Conservation (phyloP, 345 rosid genomes). For the Clarkia xantiana region DNA sequence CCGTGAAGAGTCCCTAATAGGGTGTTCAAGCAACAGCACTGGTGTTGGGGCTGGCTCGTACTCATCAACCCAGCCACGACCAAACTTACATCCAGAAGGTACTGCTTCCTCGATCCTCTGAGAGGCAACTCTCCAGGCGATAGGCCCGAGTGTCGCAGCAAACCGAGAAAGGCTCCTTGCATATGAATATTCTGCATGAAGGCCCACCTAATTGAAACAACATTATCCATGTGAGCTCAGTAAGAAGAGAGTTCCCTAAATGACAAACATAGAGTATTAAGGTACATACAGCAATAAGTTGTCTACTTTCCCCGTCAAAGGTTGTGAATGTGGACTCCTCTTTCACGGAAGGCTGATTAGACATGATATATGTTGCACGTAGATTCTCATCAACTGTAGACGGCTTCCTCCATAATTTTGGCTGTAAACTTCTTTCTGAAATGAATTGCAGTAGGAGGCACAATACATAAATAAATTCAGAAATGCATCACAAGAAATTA, state of each 20-base stretch:
- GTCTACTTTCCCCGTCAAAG: conserved; percentile 66
- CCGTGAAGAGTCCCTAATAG: conserved; percentile 29
- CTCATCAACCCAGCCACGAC: conserved; percentile 87
- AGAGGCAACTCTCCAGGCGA: conserved; percentile 76
- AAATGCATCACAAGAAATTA: neutral
- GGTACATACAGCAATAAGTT: conserved; percentile 65
- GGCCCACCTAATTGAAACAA: conserved; percentile 49
- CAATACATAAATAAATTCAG: neutral
- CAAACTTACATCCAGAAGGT: conserved; percentile 57
- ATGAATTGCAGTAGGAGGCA: conserved; percentile 3
- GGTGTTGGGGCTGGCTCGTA: conserved; percentile 82
- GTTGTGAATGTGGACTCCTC: conserved; percentile 68
- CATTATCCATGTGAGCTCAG: conserved; percentile 2
- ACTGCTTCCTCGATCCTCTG: conserved; percentile 60
- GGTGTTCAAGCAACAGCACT: conserved; percentile 41
- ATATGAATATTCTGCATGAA: conserved; percentile 71
- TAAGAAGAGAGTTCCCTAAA: neutral
- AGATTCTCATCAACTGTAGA: conserved; percentile 41
- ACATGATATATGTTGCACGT: conserved; percentile 44
- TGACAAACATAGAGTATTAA: neutral
- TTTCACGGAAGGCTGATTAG: conserved; percentile 27
- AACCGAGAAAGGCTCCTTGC: conserved; percentile 78
- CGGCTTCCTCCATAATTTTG: conserved; percentile 46
- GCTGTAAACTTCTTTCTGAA: conserved; percentile 39
- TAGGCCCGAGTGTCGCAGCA: conserved; percentile 74